A percentile compares a stretch with the other conserved stretches of the same genome.
phyloP scores from a whole-genome alignment of 2,329 filamentous ascomycete species.

The Sporothrix inflata region DNA sequence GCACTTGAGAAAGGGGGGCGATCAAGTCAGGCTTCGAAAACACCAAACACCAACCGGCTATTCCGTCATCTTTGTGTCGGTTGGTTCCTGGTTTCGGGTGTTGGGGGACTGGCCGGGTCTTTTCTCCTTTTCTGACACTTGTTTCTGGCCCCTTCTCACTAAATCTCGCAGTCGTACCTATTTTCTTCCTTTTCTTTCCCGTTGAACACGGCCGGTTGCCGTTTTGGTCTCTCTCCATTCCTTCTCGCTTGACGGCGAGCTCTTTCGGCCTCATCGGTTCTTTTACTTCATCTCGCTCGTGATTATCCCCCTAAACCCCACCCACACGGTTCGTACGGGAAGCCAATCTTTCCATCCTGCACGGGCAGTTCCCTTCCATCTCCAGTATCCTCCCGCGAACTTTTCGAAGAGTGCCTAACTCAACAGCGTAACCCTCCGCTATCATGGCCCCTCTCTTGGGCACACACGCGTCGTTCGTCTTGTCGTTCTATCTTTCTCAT shows the following conservation, averaged over 20 bases:
- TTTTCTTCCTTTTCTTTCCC: neutral
- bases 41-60: neutral
- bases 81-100: neutral
- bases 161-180: neutral
- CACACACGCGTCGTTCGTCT: slow-evolving; percentile 1
- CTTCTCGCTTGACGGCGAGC: neutral
- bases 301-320: neutral
- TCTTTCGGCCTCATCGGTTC: neutral
- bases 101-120: neutral
- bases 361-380: neutral
- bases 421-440: slow-evolving; percentile 2
- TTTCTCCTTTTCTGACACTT: no score
- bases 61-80: neutral
- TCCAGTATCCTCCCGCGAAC: neutral
- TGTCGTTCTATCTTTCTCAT: neutral
- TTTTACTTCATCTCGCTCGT: neutral
- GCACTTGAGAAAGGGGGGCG: neutral
- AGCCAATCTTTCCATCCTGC: neutral
- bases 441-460: slow-evolving; percentile 2
- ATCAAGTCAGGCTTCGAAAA: neutral
- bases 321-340: neutral
- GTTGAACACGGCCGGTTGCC: neutral
- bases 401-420: neutral
- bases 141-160: neutral
- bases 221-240: neutral